A percentile compares a stretch with the other conserved stretches of the same genome.
phyloP scores from a whole-genome alignment of 192 early-diverging fungal genomes.

The Geranomyces michiganensis region DNA sequence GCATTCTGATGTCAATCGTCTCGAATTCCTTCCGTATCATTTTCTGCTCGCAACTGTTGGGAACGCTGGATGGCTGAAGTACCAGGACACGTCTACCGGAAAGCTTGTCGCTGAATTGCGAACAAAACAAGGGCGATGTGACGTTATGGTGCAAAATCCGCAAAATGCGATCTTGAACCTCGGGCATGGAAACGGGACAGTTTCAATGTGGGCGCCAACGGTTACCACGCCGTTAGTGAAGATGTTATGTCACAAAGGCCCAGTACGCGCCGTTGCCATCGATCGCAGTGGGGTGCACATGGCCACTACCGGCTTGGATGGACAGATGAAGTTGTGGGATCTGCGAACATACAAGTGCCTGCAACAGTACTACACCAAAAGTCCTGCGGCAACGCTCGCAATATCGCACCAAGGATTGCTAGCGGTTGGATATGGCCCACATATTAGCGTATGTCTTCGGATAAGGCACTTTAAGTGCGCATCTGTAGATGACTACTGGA shows the following conservation, averaged over 20 bases:
- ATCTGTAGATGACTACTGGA: not conserved
- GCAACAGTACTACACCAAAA: constrained; percentile 78
- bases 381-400: constrained; percentile 75
- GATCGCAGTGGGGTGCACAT: constrained; percentile 75
- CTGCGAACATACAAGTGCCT: constrained; percentile 79
- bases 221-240: constrained; percentile 85
- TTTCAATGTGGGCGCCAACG: constrained; percentile 89
- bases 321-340: constrained; percentile 91
- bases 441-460: constrained; percentile 59
- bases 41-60: constrained; percentile 85
- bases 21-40: constrained; percentile 93
- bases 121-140: constrained; percentile 76
- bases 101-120: constrained; percentile 75
- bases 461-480: not conserved
- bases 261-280: constrained; percentile 82
- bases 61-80: constrained; percentile 79
- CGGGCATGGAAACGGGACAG: constrained; percentile 86
- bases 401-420: constrained; percentile 86
- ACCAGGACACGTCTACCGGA: constrained; percentile 95
- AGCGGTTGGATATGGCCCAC: constrained; percentile 78
- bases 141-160: constrained; percentile 88
- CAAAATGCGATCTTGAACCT: constrained; percentile 88
- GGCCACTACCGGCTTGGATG: constrained; percentile 91
- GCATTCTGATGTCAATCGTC: constrained; percentile 77
- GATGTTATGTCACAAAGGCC: constrained; percentile 90